A percentile compares a stretch with the other conserved stretches of the same genome.
These are phyloP conservation scores for Rhodomyrtus tomentosa DNA, from an alignment of 345 rosid species.

Conservation along the genomic window DNA sequence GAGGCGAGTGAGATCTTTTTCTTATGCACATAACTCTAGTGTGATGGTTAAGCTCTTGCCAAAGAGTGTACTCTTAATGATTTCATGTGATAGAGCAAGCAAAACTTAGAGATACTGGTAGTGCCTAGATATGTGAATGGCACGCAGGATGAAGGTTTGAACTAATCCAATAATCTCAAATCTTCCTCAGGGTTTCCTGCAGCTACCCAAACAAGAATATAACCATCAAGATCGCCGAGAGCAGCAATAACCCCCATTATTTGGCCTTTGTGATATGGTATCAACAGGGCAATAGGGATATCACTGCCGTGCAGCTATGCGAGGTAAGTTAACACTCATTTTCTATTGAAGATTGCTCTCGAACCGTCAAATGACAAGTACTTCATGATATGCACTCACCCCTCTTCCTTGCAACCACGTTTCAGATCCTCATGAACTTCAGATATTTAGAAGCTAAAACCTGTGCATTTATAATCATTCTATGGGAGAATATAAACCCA, in stretches of 20 bases:
- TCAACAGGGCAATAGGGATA: constrained; percentile 60
- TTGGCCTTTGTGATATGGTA: constrained; percentile 49
- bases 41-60: not conserved
- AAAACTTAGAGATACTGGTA: not conserved
- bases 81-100: not conserved
- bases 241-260: constrained; percentile 51
- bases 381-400: not conserved
- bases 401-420: not conserved
- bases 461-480: not conserved
- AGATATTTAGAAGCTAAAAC: not conserved
- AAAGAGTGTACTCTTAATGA: not conserved
- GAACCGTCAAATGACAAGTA: not conserved
- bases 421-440: not conserved
- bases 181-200: constrained; percentile 41
- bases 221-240: constrained; percentile 58
- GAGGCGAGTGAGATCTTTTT: not conserved
- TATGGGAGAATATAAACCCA: not conserved
- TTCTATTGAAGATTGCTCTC: not conserved
- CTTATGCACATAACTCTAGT: not conserved
- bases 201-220: constrained; percentile 47
- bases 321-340: constrained; percentile 47
- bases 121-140: not conserved
- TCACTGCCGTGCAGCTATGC: constrained; percentile 63
- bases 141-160: not conserved
- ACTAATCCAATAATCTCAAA: constrained; percentile 3